Conservation (phyloP, 768 basidiomycete species). For the Boletellus ananiceps region DNA sequence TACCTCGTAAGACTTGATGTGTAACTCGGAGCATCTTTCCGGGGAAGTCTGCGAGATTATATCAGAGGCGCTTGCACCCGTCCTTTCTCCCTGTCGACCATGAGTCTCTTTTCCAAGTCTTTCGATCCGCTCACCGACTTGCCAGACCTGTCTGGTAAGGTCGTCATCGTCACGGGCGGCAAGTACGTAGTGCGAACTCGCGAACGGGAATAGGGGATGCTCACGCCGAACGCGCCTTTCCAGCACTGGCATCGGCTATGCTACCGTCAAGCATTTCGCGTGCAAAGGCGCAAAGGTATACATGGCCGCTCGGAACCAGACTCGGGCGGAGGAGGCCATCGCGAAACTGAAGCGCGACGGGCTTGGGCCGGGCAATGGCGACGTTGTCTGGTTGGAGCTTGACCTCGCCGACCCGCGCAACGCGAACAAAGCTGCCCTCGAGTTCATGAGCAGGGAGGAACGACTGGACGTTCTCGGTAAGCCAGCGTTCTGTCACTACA, state of each 20-base stretch:
- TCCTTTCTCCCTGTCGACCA: neutral
- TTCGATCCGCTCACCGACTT: constrained; percentile 40
- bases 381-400: constrained; percentile 46
- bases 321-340: constrained; percentile 46
- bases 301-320: constrained; percentile 48
- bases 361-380: constrained; percentile 40
- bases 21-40: too few species aligned
- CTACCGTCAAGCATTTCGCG: constrained; percentile 48
- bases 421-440: constrained; percentile 46
- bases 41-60: too few species aligned
- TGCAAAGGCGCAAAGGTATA: constrained; percentile 56
- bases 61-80: too few species aligned
- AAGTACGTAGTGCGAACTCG: constrained; percentile 34
- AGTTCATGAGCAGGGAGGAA: constrained; percentile 45
- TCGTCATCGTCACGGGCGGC: constrained; percentile 54
- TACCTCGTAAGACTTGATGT: too few species aligned
- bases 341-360: constrained; percentile 41
- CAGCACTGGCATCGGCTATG: constrained; percentile 48
- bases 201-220: too few species aligned
- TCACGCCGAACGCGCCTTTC: neutral
- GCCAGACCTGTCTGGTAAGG: constrained; percentile 32
- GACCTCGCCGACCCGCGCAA: constrained; percentile 47
- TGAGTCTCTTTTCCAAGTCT: constrained; percentile 22
- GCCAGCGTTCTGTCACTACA: neutral
- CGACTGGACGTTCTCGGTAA: constrained; percentile 53